Conservation (phyloP, 495 filamentous ascomycete species). For the Aspergillus leporis region DNA sequence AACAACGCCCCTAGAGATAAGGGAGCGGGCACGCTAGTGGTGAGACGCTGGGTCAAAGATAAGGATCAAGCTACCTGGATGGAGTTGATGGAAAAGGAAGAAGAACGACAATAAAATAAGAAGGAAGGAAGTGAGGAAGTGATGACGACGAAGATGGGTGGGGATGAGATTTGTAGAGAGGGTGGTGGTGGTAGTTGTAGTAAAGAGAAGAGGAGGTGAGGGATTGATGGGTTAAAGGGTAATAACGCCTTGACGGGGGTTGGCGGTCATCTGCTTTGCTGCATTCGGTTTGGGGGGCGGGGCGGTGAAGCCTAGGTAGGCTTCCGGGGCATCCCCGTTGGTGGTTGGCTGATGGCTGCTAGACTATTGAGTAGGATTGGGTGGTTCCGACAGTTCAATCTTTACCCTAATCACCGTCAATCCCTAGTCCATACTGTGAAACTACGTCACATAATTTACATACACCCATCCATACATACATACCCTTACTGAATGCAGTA, state of each 20-base stretch:
- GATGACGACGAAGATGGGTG: slow-evolving; percentile 8
- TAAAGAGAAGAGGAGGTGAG: slow-evolving; percentile 6
- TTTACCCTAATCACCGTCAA: not conserved
- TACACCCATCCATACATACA: not conserved
- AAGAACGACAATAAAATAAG: not conserved
- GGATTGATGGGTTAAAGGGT: slow-evolving; percentile 16
- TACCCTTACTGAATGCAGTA: not conserved
- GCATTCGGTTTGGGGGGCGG: slow-evolving; percentile 15
- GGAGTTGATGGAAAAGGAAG: slow-evolving; percentile 6
- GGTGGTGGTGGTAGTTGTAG: not conserved
- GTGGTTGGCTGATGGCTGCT: slow-evolving; percentile 3
- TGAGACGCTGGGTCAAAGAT: slow-evolving; percentile 2
- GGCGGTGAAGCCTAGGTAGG: slow-evolving; percentile 13
- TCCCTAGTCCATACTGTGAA: not conserved
- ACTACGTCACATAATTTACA: slow-evolving; percentile 1
- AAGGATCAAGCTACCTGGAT: not conserved
- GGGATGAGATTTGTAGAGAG: slow-evolving; percentile 3
- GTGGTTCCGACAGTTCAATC: not conserved
- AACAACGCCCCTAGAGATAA: slow-evolving; percentile 1
- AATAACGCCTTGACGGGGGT: slow-evolving; percentile 16
- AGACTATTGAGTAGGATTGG: not conserved
- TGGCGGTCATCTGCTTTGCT: slow-evolving; percentile 24
- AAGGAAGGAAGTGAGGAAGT: slow-evolving; percentile 6
- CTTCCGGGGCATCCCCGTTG: slow-evolving; percentile 5
- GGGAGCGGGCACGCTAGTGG: slow-evolving; percentile 6